Base-by-base conservation (phyloP, 768 basidiomycete genomes). In the Naganishia kalamii region DNA sequence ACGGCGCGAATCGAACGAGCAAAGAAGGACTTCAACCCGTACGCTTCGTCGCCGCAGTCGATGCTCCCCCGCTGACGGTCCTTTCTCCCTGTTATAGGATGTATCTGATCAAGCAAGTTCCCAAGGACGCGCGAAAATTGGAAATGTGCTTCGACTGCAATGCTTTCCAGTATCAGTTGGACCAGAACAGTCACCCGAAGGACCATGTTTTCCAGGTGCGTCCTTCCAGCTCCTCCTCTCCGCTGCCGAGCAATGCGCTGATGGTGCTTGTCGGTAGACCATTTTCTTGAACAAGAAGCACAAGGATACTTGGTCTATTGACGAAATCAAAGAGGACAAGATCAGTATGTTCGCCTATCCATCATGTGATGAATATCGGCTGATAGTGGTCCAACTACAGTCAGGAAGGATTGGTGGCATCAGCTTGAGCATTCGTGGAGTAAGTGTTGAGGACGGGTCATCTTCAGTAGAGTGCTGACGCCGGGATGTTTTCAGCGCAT, bases 221-320 rank as follows among this genome's bases (percentile, higher is more conserved):
- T 23, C 37, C 15, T 60, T 15, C n/a, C n/a, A 17, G 1, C 1
- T 12, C 3, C 21, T 21, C 1, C 13, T 7, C 11, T 27, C 41
- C 3, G 21, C 11, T n/a, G 7, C 23, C 12, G 13, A 21, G 13
- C 25, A 23, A 12, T 15, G 0, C 25, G 17, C 1, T 40, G 15
- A 13, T 11, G 4, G 17, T 15, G 6, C 21, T 15, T 13, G 27
- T 49, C 8, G 29, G 65, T 70, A 57, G 72, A 79, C 78, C 7
- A 81, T 80, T 74, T 80, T 79, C 71, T 69, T 81, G 61, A 80
- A 80, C 74, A 79, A 78, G 57, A 76, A 79, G 62, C 70, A 81
- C 68, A 62, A 78, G 66, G 27, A 79, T 11, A 73, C 68, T 0
- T 81, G 80, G 80, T 62, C 72, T 0, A 74, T 69, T 54, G 71